Percentiles rank a stretch among this genome's conserved stretches.
Evolutionary conservation across 2,329 filamentous ascomycete species (phyloP).

Genomic region (Rasamsonia emersonii): DNA sequence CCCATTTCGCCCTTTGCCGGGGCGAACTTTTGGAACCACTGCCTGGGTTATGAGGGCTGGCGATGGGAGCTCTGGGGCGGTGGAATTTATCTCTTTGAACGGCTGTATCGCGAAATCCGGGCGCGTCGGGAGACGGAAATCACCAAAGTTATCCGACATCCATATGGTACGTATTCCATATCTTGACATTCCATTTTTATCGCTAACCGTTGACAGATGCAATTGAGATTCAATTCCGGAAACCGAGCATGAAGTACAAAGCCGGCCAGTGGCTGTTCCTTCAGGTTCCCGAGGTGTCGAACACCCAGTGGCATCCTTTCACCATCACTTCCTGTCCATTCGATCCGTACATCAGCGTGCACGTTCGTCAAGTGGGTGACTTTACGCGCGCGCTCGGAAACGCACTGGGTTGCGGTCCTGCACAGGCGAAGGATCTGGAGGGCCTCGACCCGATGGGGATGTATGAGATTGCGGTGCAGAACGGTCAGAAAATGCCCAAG

Average conservation of each 20-base stretch:
- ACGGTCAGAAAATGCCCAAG: constrained; percentile 83
- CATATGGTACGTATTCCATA: constrained; percentile 59
- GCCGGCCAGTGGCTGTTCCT: constrained; percentile 97
- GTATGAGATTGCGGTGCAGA: constrained; percentile 93
- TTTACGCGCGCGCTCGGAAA: constrained; percentile 93
- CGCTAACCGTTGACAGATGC: constrained; percentile 53
- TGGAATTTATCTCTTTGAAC: constrained; percentile 75
- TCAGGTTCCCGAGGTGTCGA: constrained; percentile 80
- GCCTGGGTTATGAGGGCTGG: constrained; percentile 93
- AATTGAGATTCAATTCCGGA: constrained; percentile 93
- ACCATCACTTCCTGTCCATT: constrained; percentile 98
- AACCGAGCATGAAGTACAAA: constrained; percentile 97
- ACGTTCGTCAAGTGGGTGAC: constrained; percentile 93
- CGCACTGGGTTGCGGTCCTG: constrained; percentile 79
- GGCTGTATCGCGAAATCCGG: constrained; percentile 84
- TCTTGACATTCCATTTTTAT: constrained; percentile 2
- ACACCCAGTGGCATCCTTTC: constrained; percentile 95
- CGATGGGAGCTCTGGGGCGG: constrained; percentile 89
- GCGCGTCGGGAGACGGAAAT: constrained; percentile 78
- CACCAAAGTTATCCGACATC: constrained; percentile 87
- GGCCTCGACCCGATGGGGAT: constrained; percentile 87
- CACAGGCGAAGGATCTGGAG: constrained; percentile 84
- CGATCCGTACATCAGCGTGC: constrained; percentile 88
- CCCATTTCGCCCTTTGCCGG: constrained; percentile 79
- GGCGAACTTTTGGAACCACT: constrained; percentile 77